These are phyloP conservation scores for Serendipita sp. DNA, from an alignment of 768 basidiomycete species.

Conservation along the genomic window DNA sequence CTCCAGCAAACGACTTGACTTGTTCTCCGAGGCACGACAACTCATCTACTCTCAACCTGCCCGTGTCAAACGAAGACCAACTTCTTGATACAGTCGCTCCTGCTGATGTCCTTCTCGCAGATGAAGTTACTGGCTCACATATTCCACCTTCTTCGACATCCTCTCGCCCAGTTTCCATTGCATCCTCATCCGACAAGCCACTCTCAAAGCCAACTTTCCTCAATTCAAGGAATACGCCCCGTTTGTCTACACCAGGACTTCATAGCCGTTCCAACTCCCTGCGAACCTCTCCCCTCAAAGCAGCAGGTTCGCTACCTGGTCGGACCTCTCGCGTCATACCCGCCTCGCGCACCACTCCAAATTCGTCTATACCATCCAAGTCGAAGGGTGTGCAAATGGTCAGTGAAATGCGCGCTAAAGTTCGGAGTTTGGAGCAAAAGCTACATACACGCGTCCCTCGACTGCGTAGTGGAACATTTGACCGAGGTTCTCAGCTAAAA, in stretches of 20 bases:
- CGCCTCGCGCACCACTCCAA: constrained; percentile 7
- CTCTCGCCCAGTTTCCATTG: background rate
- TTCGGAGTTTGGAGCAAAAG: constrained; percentile 67
- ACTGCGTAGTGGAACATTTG: constrained; percentile 43
- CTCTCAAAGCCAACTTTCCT: background rate
- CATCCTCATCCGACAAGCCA: background rate
- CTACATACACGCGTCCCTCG: constrained; percentile 77
- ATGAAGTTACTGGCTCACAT: background rate
- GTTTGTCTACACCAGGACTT: constrained; percentile 42
- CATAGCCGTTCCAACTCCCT: constrained; percentile 28
- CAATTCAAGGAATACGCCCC: constrained; percentile 12
- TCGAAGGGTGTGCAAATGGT: constrained; percentile 85
- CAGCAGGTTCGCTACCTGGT: constrained; percentile 18
- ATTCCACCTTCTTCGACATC: background rate
- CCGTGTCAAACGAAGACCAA: constrained; percentile 31
- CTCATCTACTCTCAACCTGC: constrained; percentile 22
- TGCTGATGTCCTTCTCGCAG: constrained; percentile 41
- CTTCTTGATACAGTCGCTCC: constrained; percentile 43
- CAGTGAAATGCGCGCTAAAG: constrained; percentile 75
- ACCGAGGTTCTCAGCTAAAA: constrained; percentile 9
- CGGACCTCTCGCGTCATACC: constrained; percentile 21
- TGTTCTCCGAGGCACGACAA: constrained; percentile 11
- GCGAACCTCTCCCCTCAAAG: constrained; percentile 25
- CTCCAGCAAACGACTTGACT: constrained; percentile 14
- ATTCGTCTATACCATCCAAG: constrained; percentile 34